Base-by-base conservation (phyloP, 2,329 filamentous ascomycete species). In the Nothopassalora personata region DNA sequence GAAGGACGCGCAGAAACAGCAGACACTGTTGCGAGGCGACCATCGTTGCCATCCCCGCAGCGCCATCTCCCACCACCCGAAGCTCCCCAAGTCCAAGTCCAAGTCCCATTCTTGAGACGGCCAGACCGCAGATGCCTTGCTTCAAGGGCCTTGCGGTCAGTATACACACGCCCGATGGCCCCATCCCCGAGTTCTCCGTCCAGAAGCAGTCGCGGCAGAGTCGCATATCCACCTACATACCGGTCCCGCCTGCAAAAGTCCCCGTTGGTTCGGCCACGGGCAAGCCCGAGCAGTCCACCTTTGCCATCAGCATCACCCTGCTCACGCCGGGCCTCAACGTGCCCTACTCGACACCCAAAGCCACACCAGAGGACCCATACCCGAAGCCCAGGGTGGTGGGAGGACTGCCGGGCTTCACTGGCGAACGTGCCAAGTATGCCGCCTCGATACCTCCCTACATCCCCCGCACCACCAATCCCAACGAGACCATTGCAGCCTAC, bases 401-500 rank as follows among this genome's bases (percentile, higher is more conserved):
- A 33, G 85, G 85, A 54, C 77, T 91, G 30, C 83, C 85, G 23
- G 85, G 81, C 62, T 75, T 77, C 60, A 73, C 75, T 30, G 70
- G 70, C 49, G 80, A 82, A 63, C 76, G 81, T 65, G 81, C 81
- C 56, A 81, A 80, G 65, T 80, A 80, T 67, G 73, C 73, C 56
- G 75, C 84, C 45, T 80, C 85, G 39, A 81, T 97, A 62, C 86
- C 83, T 56, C 91, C 93, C 1, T 99, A 99, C 76, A 88, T 93
- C 64, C 90, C 94, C 55, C 86, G 97, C 77, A 97, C 94, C 19
- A 87, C 89, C 61, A 96, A 90, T 33, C 88, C 91, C 58, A 96
- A 97, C 75, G 94, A 99, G 78, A 99, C 94, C 13, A 93, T 99
- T 68, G 94, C 94, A 33, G 94, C 93, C 39, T 99, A 99, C 75